Percentiles rank a stretch among this genome's conserved stretches.
Evolutionary conservation across 2,329 filamentous ascomycete genomes (phyloP).

Genomic region (Elsinoe ampelina): DNA sequence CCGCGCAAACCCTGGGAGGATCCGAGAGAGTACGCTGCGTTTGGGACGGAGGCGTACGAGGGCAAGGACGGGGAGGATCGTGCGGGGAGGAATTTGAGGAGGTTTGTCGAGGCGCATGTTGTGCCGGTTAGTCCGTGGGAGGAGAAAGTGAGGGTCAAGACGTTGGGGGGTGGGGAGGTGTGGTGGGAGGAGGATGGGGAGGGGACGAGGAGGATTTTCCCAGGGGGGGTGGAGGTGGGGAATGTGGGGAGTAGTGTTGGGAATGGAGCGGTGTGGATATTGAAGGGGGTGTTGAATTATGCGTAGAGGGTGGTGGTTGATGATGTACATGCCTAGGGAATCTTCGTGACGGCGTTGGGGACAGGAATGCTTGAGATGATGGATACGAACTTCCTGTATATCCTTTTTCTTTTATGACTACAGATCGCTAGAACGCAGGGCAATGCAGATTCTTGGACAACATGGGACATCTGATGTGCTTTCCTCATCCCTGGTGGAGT

Average conservation of each 20-base stretch:
- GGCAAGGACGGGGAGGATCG: constrained; percentile 65
- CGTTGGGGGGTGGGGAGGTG: constrained; percentile 58
- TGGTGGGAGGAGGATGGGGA: constrained; percentile 72
- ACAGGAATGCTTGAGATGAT: not conserved
- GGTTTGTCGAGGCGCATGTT: constrained; percentile 81
- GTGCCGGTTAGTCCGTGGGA: constrained; percentile 67
- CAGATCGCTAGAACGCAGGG: constrained; percentile 12
- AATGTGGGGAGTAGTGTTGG: constrained; percentile 64
- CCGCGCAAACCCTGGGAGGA: constrained; percentile 83
- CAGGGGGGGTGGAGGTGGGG: constrained; percentile 68
- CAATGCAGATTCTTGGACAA: constrained; percentile 7
- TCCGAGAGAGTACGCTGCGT: constrained; percentile 57
- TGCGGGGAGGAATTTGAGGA: constrained; percentile 63
- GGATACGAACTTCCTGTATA: constrained; percentile 9
- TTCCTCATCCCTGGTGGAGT: constrained; percentile 51
- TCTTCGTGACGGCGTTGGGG: not conserved
- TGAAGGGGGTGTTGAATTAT: constrained; percentile 53
- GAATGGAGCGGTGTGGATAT: constrained; percentile 84
- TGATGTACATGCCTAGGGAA: not conserved
- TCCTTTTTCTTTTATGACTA: constrained; percentile 9
- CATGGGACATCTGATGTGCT: not conserved
- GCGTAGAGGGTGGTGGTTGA: constrained; percentile 16
- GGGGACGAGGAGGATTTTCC: constrained; percentile 63
- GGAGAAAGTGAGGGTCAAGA: constrained; percentile 56
- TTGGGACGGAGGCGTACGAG: constrained; percentile 65